A percentile compares a stretch with the other conserved stretches of the same genome.
These are phyloP conservation scores for Ustanciosporium gigantosporum DNA, from an alignment of 1,284 basidiomycete genomes.

Conservation along the genomic window DNA sequence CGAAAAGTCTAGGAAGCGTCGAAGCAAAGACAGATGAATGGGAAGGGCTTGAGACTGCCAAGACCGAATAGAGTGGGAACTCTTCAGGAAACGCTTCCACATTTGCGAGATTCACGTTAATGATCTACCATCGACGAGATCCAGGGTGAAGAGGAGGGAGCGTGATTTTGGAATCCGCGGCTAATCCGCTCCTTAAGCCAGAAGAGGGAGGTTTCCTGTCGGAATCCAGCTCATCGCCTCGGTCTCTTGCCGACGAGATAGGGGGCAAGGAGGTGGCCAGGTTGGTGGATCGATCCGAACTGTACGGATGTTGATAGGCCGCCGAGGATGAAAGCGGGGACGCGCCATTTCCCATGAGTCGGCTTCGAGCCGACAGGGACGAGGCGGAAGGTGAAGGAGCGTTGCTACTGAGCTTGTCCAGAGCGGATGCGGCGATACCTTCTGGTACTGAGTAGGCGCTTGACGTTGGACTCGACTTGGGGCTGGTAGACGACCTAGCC, in stretches of 20 bases:
- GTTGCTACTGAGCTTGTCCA: constrained; percentile 24
- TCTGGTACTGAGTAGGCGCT: constrained; percentile 32
- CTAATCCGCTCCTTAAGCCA: constrained; percentile 14
- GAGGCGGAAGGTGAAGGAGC: constrained; percentile 3
- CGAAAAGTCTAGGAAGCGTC: too few species aligned
- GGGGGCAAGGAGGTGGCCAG: constrained; percentile 23
- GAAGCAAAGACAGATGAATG: too few species aligned
- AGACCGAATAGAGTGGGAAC: too few species aligned
- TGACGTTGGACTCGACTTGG: constrained; percentile 38
- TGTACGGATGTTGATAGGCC: constrained; percentile 38
- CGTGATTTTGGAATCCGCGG: constrained; percentile 21
- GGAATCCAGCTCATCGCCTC: constrained; percentile 24
- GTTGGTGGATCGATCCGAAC: constrained; percentile 41
- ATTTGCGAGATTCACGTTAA: too few species aligned
- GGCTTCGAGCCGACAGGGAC: constrained; percentile 16
- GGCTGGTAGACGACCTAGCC: constrained; percentile 38
- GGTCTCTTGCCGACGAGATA: constrained; percentile 29
- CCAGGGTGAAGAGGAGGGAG: constrained; percentile 29
- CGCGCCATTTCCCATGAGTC: constrained; percentile 13
- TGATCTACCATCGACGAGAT: constrained; percentile 17
- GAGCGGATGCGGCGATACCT: constrained; percentile 23
- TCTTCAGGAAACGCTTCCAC: too few species aligned
- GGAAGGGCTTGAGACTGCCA: too few species aligned
- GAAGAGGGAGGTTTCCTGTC: constrained; percentile 28
- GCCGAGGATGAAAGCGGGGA: constrained; percentile 3